A percentile compares a stretch with the other conserved stretches of the same genome.
phyloP scores from a whole-genome alignment of 176 grass and related monocot genomes.

The Poa pratensis region DNA sequence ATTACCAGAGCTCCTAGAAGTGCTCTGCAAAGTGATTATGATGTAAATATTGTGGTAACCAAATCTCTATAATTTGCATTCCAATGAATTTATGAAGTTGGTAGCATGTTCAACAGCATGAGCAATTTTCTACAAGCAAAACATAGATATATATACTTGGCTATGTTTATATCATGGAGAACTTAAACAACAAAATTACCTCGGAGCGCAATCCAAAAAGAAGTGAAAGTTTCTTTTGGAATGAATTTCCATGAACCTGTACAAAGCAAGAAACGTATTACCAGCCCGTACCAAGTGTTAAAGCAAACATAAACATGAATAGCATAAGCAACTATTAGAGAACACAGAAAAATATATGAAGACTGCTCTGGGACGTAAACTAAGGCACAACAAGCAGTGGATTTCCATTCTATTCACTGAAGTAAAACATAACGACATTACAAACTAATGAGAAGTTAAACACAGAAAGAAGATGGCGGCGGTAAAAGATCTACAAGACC shows the following conservation, averaged over 20 bases:
- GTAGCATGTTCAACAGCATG: constrained; percentile 6
- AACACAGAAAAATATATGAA: background rate
- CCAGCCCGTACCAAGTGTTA: constrained; percentile 1
- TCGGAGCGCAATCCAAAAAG: constrained; percentile 89
- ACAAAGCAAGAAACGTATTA: constrained; percentile 25
- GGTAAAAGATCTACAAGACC: constrained; percentile 35
- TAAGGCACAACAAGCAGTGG: constrained; percentile 1
- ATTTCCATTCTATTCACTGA: constrained; percentile 16
- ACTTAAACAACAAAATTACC: constrained; percentile 50
- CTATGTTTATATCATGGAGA: constrained; percentile 2
- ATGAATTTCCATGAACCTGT: constrained; percentile 96
- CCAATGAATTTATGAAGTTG: constrained; percentile 4
- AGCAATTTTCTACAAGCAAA: constrained; percentile 28
- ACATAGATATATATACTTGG: background rate
- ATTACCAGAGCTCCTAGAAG: constrained; percentile 59
- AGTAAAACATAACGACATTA: constrained; percentile 8
- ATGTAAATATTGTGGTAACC: constrained; percentile 26
- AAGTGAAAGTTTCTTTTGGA: constrained; percentile 89
- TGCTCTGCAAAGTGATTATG: constrained; percentile 40
- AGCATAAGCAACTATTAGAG: background rate
- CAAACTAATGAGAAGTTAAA: constrained; percentile 18
- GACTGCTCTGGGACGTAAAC: constrained; percentile 19
- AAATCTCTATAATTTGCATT: constrained; percentile 35
- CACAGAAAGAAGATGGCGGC: constrained; percentile 20
- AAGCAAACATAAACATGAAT: background rate